Evolutionary conservation across 2,329 filamentous ascomycete species (phyloP), one percentile per base, ranked within the genome.

Genomic region (Penicillium sp.): DNA sequence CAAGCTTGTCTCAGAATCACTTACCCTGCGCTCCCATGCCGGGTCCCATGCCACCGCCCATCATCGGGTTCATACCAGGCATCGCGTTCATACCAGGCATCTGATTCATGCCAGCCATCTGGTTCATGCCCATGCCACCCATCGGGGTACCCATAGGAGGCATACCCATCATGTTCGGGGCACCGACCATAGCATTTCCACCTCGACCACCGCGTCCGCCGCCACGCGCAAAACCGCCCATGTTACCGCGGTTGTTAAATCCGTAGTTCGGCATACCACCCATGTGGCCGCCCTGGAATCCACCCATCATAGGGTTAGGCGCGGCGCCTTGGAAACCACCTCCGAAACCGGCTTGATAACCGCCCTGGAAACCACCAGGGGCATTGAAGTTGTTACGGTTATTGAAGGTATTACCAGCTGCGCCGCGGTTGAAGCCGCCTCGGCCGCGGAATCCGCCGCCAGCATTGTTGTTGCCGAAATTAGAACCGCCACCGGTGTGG

Each of bases 41-140:
- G 0, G 19, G 23, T 1, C 18, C n/a, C 49, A 52, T 52, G 14
- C 18, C 41, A 11, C 70, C 74, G 19, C 74, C 73, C 70, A 78
- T 79, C 82, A 78, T 82, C 72, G 83, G 81, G 61, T 79, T 82
- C 83, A 85, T 86, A 32, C 77, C 77, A 18, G 74, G 71, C 77
- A 79, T 81, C 32, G 68, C 69, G 16, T 76, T 78, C 75, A 82
- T 82, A 42, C 75, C 76, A 23, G 29, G 13, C 46, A 48, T 48
- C 3, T 29, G 81, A 61, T 78, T 81, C 82, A 84, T 85, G 34
- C 78, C 78, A 19, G 75, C 73, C 78, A 81, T 82, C 19, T 70
- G 70, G 26, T 78, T 79, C 76, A 84, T 83, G 39, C 76, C 78
- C 47, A 49, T 49, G 18, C 36, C 36, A 34, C 27, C 38, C 47